Conservation (phyloP, 192 early-diverging fungal genomes). For the Physocladia obscura region DNA sequence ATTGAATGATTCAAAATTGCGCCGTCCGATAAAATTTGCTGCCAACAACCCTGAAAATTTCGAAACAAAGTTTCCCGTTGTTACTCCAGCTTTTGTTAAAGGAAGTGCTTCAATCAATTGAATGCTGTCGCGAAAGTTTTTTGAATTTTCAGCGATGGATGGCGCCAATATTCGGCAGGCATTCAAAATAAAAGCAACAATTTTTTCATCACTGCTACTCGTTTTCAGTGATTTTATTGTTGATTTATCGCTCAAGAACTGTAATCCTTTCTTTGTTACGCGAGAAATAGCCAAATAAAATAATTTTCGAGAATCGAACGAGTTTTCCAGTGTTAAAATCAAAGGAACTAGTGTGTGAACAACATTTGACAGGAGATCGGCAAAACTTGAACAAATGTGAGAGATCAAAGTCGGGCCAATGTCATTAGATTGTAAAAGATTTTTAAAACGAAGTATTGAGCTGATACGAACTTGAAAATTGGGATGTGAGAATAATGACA, state of each 20-base stretch:
- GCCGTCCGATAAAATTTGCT: background rate
- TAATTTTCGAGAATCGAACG: background rate
- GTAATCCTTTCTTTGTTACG: background rate
- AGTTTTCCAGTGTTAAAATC: background rate
- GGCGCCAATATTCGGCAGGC: background rate
- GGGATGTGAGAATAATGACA: background rate
- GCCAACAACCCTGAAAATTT: background rate
- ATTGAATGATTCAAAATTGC: background rate
- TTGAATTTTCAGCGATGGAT: conserved; percentile 1
- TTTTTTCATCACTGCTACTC: no score
- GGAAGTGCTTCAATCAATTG: background rate
- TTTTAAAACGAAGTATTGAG: background rate
- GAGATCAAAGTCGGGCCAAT: background rate
- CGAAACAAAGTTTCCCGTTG: background rate
- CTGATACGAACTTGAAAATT: background rate
- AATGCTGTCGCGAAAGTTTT: background rate
- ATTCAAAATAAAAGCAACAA: background rate
- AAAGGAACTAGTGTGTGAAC: background rate
- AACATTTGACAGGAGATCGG: background rate
- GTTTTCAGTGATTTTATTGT: no score
- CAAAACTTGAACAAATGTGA: no score
- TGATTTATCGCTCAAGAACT: no score
- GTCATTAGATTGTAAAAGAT: background rate
- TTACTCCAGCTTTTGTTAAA: background rate
- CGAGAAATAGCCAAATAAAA: conserved; percentile 9